Base-by-base conservation (phyloP, 2,329 filamentous ascomycete species). In the Orbilia javanica region DNA sequence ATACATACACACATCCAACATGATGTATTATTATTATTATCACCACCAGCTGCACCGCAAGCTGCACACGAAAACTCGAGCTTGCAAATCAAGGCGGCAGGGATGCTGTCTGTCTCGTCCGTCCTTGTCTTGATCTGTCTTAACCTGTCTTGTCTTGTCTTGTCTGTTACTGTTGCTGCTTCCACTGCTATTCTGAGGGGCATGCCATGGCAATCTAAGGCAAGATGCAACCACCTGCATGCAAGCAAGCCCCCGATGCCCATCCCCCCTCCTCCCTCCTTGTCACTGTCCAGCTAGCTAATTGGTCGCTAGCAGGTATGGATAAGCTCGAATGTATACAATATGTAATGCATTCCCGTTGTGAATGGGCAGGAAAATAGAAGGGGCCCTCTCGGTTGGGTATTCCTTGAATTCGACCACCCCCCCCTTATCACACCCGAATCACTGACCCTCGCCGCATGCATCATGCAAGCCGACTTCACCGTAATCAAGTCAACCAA, bases 301-400 rank as follows among this genome's bases (percentile, higher is more conserved):
- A n/a, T n/a, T n/a, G 29, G 29, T 31, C 29, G 36, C 11, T 13
- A 39, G 11, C 20, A 20, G n/a, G 42, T 39, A 18, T 44, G 39
- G 39, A 44, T 44, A 44, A 44, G 39, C 62, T n/a, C n/a, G n/a
- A n/a, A n/a, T n/a, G n/a, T n/a, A n/a, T n/a, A n/a, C n/a, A n/a
- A n/a, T n/a, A n/a, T 75, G 64, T 31, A 67, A 70, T 76, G 72
- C 72, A 76, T 50, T 44, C 69, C 65, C 72, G 72, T 76, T 76
- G 65, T 57, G 46, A 55, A 29, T 46, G 18, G 10, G 13, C 44
- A 4, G 10, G 25, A 25, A 20, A 25, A 25, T 7, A 20, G 20
- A 48, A 13, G 2, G 39, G 39, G 11, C 11, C n/a, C n/a, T 20
- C 42, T 57, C 29, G 52, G n/a, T 57, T 36, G 31, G 50, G 22